These are phyloP conservation scores for Colletotrichum tropicicola DNA, from an alignment of 2,329 filamentous ascomycete species.

Conservation along the genomic window DNA sequence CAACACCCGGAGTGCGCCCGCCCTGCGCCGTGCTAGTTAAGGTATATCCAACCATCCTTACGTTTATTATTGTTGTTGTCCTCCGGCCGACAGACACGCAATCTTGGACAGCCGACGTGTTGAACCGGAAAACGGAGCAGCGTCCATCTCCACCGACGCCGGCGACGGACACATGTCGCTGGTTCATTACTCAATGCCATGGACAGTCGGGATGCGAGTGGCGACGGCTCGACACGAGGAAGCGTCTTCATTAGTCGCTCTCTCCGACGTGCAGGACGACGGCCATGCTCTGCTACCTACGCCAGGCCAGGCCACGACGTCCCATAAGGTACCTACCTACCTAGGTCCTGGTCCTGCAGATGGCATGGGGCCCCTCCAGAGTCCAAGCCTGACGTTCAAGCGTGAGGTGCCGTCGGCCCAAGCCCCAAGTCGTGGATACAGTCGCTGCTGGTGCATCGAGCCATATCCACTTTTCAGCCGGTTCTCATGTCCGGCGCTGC, in stretches of 20 bases:
- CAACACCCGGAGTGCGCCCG: no score
- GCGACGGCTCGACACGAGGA: not conserved
- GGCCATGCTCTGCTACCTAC: conserved; percentile 12
- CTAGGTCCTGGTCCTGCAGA: no score
- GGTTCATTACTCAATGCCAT: not conserved
- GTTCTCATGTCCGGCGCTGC: conserved; percentile 17
- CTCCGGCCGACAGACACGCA: not conserved
- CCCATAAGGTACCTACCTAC: no score
- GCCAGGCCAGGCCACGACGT: no score
- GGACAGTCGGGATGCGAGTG: not conserved
- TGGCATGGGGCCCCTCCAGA: conserved; percentile 4
- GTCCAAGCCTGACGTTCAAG: conserved; percentile 28
- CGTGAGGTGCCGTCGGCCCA: conserved; percentile 14
- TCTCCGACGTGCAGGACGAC: conserved; percentile 22
- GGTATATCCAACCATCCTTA: not conserved
- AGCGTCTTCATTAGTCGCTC: conserved; percentile 3
- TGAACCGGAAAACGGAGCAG: not conserved
- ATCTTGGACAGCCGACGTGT: not conserved
- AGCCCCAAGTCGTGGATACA: not conserved
- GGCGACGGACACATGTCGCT: conserved; percentile 2
- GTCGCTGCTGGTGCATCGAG: no score
- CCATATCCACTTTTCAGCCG: conserved; percentile 25
- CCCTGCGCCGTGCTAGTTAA: no score
- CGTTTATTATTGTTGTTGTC: not conserved
- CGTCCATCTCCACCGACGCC: not conserved